Evolutionary conservation across 108 stramenopile species (phyloP), one percentile per base, ranked within the genome.

Genomic region (Skeletonema tropicum): DNA sequence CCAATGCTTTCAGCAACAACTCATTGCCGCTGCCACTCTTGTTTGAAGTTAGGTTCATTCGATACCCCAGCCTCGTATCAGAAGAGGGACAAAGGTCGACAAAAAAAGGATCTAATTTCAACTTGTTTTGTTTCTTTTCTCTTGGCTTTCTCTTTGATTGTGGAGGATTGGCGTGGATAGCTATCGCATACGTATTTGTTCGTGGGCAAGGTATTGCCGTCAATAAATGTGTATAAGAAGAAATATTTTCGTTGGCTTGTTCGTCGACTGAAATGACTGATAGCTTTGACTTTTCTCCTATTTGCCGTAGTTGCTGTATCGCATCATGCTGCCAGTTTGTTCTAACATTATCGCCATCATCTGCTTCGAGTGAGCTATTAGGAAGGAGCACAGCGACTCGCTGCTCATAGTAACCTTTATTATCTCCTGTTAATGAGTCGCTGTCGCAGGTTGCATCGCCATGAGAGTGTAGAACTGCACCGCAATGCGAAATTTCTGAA

Each of bases 71-170:
- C 33, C 71, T 68, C 52, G 83, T 83, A 46, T 86, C 68, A 1
- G 23, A 12, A 3, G 85, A 67, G 13, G 88, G 92, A 52, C 85
- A 89, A n/a, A 92, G 80, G 48, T 92, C 92, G 26, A 89, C 78
- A 69, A 82, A 84, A 30, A 86, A 71, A 17, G 91, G 80, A 57
- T 73, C 60, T 41, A 23, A 23, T 23, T 30, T 33, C 23, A 21
- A 25, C 36, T 45, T 45, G 10, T 12, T 26, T 46, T 61, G 30
- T 46, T 69, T 64, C 39, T 74, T 78, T 23, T 19, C 46, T 8
- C 36, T 49, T 25, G 41, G 2, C 46, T 26, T 64, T 48, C 10
- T 73, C 39, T 14, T 66, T n/a, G 30, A 31, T 9, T 23, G 55
- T 32, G 66, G 41, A 36, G 68, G 19, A 66, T 64, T 66, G 6